Evolutionary conservation across 768 basidiomycete species (phyloP).

Genomic region (Termitomyces sp.): DNA sequence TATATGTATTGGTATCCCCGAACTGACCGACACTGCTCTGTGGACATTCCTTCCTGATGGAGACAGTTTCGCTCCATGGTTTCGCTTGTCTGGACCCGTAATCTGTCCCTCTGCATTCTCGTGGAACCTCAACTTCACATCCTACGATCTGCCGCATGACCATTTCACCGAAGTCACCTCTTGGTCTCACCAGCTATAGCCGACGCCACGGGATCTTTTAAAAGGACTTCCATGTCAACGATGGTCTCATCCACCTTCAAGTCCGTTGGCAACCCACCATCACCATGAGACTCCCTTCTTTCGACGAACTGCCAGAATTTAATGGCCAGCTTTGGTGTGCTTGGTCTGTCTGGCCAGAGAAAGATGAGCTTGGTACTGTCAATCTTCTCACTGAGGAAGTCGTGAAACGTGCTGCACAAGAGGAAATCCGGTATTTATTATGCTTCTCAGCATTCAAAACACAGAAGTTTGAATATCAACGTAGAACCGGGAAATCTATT

Average conservation of each 20-base stretch:
- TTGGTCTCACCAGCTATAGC: neutral
- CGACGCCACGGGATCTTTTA: neutral
- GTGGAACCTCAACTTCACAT: neutral
- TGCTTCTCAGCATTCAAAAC: neutral
- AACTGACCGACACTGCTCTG: no score
- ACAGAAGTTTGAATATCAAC: neutral
- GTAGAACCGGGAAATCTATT: slow-evolving; percentile 45
- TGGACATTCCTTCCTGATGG: no score
- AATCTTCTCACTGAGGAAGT: slow-evolving; percentile 58
- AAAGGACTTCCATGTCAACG: neutral
- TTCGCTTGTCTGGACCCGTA: no score
- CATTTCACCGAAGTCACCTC: no score
- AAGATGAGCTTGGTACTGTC: slow-evolving; percentile 64
- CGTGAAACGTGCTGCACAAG: slow-evolving; percentile 47
- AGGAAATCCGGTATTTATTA: slow-evolving; percentile 40
- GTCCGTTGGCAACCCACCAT: neutral
- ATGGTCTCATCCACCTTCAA: neutral
- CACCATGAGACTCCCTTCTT: slow-evolving; percentile 20
- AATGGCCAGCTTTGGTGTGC: slow-evolving; percentile 58
- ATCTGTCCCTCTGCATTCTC: neutral
- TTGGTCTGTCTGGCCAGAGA: slow-evolving; percentile 61
- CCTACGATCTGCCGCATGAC: no score
- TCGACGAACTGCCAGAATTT: slow-evolving; percentile 35
- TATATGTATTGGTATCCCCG: no score
- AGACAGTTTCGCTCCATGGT: no score